phyloP scores from a whole-genome alignment of 768 basidiomycete species.

The Mycena belliarum region DNA sequence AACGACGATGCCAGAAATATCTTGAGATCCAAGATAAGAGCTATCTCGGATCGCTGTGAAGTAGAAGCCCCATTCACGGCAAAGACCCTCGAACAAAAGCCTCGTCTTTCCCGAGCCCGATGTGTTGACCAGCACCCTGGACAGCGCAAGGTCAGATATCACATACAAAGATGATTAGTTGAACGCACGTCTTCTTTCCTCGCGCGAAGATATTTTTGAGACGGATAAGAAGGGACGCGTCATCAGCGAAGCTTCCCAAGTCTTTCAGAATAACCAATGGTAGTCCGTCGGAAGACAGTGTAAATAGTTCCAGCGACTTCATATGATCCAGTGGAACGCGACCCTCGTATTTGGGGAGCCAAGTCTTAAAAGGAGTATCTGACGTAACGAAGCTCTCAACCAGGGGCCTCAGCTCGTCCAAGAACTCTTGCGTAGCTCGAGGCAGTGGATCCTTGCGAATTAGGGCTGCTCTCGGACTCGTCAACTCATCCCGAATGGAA shows the following conservation, averaged over 20 bases:
- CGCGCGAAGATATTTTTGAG: slow-evolving; percentile 45
- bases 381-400: background rate
- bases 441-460: background rate
- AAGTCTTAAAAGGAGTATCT: background rate
- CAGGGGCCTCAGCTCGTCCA: no score
- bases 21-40: background rate
- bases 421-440: background rate
- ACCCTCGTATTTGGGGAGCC: slow-evolving; percentile 6
- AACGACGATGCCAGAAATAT: background rate
- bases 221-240: slow-evolving; percentile 32
- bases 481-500: background rate
- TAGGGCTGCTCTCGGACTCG: background rate
- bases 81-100: slow-evolving; percentile 11
- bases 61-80: slow-evolving; percentile 14
- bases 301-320: slow-evolving; percentile 33
- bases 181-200: slow-evolving; percentile 42
- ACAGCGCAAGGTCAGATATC: background rate
- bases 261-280: slow-evolving; percentile 45
- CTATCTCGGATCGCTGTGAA: background rate
- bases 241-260: slow-evolving; percentile 39
- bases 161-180: background rate
- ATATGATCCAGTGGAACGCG: slow-evolving; percentile 29
- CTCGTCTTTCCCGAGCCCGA: background rate
- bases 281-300: slow-evolving; percentile 32
- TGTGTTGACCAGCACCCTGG: background rate